Conservation (phyloP, 2,329 filamentous ascomycete species). For the Catunica adiposa region DNA sequence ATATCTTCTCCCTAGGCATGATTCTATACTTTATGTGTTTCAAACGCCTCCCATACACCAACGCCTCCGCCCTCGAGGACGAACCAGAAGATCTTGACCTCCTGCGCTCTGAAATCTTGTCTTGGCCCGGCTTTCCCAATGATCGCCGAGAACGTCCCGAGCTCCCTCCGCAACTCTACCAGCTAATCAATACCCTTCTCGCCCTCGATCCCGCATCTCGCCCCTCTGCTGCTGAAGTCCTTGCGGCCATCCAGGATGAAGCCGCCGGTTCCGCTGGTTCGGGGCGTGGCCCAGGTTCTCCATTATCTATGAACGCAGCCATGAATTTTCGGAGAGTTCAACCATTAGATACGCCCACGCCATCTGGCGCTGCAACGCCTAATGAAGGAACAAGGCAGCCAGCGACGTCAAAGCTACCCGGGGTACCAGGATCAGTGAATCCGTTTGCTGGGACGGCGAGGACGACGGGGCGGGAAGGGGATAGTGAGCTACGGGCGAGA, state of each 20-base stretch:
- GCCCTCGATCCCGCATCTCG: slow-evolving; percentile 60
- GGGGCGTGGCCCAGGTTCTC: slow-evolving; percentile 20
- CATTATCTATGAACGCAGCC: background rate
- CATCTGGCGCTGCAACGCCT: background rate
- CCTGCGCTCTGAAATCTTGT: slow-evolving; percentile 68
- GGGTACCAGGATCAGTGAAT: too few species aligned
- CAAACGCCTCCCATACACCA: slow-evolving; percentile 66
- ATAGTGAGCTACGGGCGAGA: too few species aligned
- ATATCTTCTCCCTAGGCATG: slow-evolving; percentile 97
- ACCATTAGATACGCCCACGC: slow-evolving; percentile 9
- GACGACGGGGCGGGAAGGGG: too few species aligned
- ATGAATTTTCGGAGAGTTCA: slow-evolving; percentile 10
- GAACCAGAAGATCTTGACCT: slow-evolving; percentile 82
- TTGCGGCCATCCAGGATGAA: slow-evolving; percentile 60
- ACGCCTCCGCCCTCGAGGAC: slow-evolving; percentile 72
- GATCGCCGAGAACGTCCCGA: slow-evolving; percentile 61
- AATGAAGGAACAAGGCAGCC: background rate
- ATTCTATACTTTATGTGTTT: slow-evolving; percentile 98
- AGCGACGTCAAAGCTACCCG: background rate
- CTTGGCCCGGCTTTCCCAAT: slow-evolving; percentile 76
- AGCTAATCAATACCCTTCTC: slow-evolving; percentile 64
- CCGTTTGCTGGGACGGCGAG: too few species aligned
- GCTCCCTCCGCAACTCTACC: slow-evolving; percentile 71
- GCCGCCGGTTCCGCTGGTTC: slow-evolving; percentile 22
- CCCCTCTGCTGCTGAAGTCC: slow-evolving; percentile 72